Base-by-base conservation (phyloP, 306 rosid genomes). In the Malus asiatica region DNA sequence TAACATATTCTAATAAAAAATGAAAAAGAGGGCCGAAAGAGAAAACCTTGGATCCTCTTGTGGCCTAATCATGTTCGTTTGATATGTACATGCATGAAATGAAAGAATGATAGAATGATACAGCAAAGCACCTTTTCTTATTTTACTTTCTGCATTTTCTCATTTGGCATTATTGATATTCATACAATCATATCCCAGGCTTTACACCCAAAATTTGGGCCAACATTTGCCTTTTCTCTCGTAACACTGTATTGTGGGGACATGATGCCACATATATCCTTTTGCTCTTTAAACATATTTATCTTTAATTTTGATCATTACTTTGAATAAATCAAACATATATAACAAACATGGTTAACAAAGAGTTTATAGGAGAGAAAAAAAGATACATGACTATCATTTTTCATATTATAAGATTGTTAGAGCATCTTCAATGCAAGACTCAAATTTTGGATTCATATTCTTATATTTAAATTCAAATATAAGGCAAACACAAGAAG, bases 41-140 rank as follows among this genome's bases (percentile, higher is more conserved):
- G 25, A 71, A 66, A 7, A 23, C 75, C 20, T 52, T 53, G 75
- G 75, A 53, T 71, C 45, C 75, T 53, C 65, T 71, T 53, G 29
- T 19, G 44, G 62, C 48, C 33, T 29, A 71, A 71, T 71, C 63
- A 70, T 70, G n/a, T 11, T 51, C 62, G 6, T 30, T 30, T 52
- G 6, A 48, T 13, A 18, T 48, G 55, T n/a, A 25, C n/a, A 29
- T 29, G 52, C 40, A 9, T 2, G 42, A 30, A 8, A 4, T 4
- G 42, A 30, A 8, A 4, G 9, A 70, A 66, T 12, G 19, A 11
- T 0, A 40, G 11, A 35, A n/a, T n/a, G 61, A 57, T 14, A 6
- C n/a, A 63, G 68, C 68, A 15, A 16, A 15, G 27, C 66, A 63
- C 42, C 68, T 63, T 64, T 35, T 66, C 48, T 19, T 19, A 16